Conservation (phyloP, 2,329 filamentous ascomycete genomes). For the Fusarium haematococcum region DNA sequence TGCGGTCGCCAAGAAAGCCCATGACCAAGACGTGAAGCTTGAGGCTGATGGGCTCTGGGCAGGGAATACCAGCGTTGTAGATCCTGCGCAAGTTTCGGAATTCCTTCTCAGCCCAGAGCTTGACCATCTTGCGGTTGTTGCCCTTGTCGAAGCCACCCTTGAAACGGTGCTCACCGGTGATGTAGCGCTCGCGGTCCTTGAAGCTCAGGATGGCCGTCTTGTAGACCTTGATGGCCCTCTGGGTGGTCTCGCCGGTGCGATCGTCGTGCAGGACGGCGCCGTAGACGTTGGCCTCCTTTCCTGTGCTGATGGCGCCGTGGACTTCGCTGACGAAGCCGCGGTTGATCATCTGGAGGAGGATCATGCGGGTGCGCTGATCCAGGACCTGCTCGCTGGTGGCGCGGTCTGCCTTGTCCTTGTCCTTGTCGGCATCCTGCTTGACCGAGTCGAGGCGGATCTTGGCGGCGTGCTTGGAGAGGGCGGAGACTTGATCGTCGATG, state of each 20-base stretch:
- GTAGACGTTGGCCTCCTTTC: slow-evolving; percentile 99
- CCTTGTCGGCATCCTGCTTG: slow-evolving; percentile 63
- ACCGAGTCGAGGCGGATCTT: slow-evolving; percentile 84
- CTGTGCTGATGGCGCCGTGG: slow-evolving; percentile 94
- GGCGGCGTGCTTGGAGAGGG: slow-evolving; percentile 84
- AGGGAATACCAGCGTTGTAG: slow-evolving; percentile 85
- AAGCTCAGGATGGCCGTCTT: slow-evolving; percentile 98
- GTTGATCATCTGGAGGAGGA: slow-evolving; percentile 96
- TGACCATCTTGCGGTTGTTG: slow-evolving; percentile 96
- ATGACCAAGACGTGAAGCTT: slow-evolving; percentile 97
- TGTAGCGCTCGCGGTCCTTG: slow-evolving; percentile 97
- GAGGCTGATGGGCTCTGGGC: slow-evolving; percentile 88
- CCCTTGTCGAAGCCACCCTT: slow-evolving; percentile 91
- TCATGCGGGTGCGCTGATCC: slow-evolving; percentile 94
- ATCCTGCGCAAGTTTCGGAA: slow-evolving; percentile 93
- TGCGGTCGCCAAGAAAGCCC: slow-evolving; percentile 89
- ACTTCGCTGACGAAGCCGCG: slow-evolving; percentile 89
- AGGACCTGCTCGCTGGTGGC: slow-evolving; percentile 96
- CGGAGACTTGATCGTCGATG: slow-evolving; percentile 88
- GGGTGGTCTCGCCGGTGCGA: slow-evolving; percentile 65
- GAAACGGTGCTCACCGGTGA: slow-evolving; percentile 94
- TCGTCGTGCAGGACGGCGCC: slow-evolving; percentile 79
- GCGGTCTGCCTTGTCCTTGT: slow-evolving; percentile 90
- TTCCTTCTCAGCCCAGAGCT: slow-evolving; percentile 98
- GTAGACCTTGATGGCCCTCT: slow-evolving; percentile 97